Evolutionary conservation across 768 basidiomycete species (phyloP).

Genomic region (Lentinula raphanica): DNA sequence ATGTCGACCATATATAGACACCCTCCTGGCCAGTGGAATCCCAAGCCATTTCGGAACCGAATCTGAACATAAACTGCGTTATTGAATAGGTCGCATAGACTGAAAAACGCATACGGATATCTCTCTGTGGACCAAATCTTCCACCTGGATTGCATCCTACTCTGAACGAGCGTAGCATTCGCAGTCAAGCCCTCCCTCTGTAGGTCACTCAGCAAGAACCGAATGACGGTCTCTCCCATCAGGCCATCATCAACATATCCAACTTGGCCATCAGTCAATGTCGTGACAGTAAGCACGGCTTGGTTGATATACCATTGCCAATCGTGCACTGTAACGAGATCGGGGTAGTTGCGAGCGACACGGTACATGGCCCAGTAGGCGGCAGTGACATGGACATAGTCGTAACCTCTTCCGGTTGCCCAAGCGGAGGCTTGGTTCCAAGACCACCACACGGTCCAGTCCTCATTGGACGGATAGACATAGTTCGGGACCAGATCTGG

Average conservation of each 20-base stretch:
- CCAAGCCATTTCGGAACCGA: constrained; percentile 60
- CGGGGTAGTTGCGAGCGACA: constrained; percentile 52
- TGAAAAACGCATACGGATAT: constrained; percentile 38
- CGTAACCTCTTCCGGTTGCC: constrained; percentile 36
- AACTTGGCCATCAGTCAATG: constrained; percentile 41
- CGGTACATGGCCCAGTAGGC: constrained; percentile 56
- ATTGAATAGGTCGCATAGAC: background rate
- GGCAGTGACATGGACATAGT: constrained; percentile 43
- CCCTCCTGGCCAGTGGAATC: constrained; percentile 52
- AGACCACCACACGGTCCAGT: constrained; percentile 55
- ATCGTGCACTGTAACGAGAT: constrained; percentile 37
- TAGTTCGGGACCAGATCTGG: constrained; percentile 40
- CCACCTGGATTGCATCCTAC: constrained; percentile 41
- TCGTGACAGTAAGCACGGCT: constrained; percentile 41
- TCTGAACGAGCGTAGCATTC: constrained; percentile 43
- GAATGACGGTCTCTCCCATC: constrained; percentile 55
- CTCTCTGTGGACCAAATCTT: constrained; percentile 41
- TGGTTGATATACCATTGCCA: constrained; percentile 59
- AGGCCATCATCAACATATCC: constrained; percentile 43
- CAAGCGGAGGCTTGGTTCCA: constrained; percentile 47
- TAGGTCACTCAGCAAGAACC: constrained; percentile 42
- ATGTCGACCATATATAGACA: constrained; percentile 49
- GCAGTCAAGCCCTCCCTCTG: constrained; percentile 44
- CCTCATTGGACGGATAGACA: constrained; percentile 39
- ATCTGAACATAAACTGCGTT: constrained; percentile 23